Evolutionary conservation across 768 basidiomycete genomes (phyloP), one percentile per base, ranked within the genome.

Genomic region (Melanogaster broomeanus): DNA sequence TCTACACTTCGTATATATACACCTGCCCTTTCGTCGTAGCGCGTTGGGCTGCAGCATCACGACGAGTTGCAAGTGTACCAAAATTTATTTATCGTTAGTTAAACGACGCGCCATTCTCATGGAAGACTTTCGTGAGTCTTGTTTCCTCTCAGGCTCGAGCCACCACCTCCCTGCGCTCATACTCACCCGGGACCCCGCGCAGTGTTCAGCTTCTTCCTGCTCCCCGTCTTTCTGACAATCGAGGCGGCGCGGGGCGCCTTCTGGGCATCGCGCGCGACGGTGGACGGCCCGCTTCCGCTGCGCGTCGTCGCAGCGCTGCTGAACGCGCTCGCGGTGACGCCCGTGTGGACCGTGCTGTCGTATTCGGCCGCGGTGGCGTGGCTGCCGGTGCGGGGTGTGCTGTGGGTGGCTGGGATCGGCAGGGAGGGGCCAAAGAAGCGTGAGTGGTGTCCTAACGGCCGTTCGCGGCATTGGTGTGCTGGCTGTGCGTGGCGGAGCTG

Each of bases 351-450:
- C 10, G n/a, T 49, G 1, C 16, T 56, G 22, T 31, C 40, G 8
- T 42, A 44, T 27, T 7, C 24, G 5, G 39, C 48, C 11, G 24
- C 24, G 27, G 38, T 50, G 0, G 2, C 48, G 19, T 56, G 49
- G 51, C 13, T 57, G 11, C 58, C 58, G 18, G 19, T 55, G 0
- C 47, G 61, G 5, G 63, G 34, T 1, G 1, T 56, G 0, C 25
- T 67, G 2, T 61, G 56, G 61, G 0, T 58, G 0, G 53, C 25
- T 21, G 65, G 65, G 0, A 53, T 65, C 4, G 56, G 58, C 16
- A 52, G 63, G 18, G 53, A 48, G 2, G 47, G 42, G 4, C 37
- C 49, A 2, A 46, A 49, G 18, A 58, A 54, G 18, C 37, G 50
- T 55, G 22, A 21, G 53, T 49, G 16, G 1, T 13, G 18, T 9